These are phyloP conservation scores for Lichtheimia ornata DNA, from an alignment of 371 early-diverging fungal species.

Conservation along the genomic window DNA sequence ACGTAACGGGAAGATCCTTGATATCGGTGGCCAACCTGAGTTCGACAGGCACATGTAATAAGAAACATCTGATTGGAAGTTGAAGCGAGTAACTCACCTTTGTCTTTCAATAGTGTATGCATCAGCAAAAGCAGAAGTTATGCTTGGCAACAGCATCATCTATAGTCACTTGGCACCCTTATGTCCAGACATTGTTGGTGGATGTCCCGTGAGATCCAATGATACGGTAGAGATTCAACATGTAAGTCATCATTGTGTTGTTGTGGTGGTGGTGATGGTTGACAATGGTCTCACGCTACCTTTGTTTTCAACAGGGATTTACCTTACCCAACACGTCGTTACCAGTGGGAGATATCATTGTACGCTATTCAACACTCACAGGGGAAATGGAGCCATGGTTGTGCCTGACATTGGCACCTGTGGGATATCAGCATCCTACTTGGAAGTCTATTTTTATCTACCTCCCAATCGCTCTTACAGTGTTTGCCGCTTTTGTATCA, in stretches of 20 bases:
- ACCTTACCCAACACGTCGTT: constrained; percentile 17
- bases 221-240: constrained; percentile 14
- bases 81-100: background rate
- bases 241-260: constrained; percentile 10
- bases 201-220: constrained; percentile 17
- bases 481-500: constrained; percentile 36
- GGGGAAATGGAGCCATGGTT: constrained; percentile 30
- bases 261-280: no score
- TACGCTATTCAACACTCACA: constrained; percentile 33
- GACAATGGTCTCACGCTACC: background rate
- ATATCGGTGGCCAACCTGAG: background rate
- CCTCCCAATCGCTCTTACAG: constrained; percentile 48
- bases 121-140: constrained; percentile 10
- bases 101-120: constrained; percentile 8
- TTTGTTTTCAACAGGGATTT: constrained; percentile 15
- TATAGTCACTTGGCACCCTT: constrained; percentile 7
- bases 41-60: background rate
- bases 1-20: background rate
- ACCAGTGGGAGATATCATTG: constrained; percentile 43
- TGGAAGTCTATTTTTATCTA: constrained; percentile 41
- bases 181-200: constrained; percentile 15
- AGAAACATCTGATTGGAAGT: background rate
- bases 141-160: constrained; percentile 4
- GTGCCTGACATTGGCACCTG: constrained; percentile 46
- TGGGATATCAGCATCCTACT: constrained; percentile 48